Base-by-base conservation (phyloP, 2,329 filamentous ascomycete genomes). In the Thielaviopsis populi region DNA sequence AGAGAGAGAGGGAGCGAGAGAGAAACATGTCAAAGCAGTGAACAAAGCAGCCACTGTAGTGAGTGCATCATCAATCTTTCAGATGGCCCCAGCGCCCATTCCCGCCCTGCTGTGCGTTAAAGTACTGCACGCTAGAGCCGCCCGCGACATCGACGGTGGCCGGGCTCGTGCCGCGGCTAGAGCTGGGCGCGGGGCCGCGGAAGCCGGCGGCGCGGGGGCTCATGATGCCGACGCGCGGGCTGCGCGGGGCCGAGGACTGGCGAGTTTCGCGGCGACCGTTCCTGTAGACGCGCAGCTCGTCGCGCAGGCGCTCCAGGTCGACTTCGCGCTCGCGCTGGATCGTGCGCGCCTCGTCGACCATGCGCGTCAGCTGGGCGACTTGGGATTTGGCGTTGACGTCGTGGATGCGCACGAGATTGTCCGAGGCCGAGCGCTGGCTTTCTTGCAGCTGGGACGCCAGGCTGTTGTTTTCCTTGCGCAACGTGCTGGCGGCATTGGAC, bases 191-290 rank as follows among this genome's bases (percentile, higher is more conserved):
- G 30, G 40, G 43, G 33, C 43, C 56, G 46, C 65, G 41, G 61
- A 60, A 63, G 41, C 67, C 69, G 15, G 69, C 70, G 48, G 72
- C 73, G 1, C 75, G 72, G 1, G 81, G 81, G 66, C 80, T 83
- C 74, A 81, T 78, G 62, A 81, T 73, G 40, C 76, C 75, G 67
- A 79, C 73, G 6, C 79, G 76, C n/a, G 82, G 82, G 69, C 81
- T 83, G 24, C 79, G 78, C 60, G 81, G 81, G 24, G 82, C 80
- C 68, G 81, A 83, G 62, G 73, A 75, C 69, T 80, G 77, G 42
- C 82, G 74, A 2, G 82, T 84, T 70, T 83, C 80, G 56, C 81
- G 75, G 5, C 82, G 77, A 19, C 75, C 76, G 66, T 75, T 80
- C 68, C 76, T 79, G 48, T 78, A 69, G 48, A 72, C 66, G 7